Base-by-base conservation (phyloP, 768 basidiomycete species). In the Collybia mongolica region DNA sequence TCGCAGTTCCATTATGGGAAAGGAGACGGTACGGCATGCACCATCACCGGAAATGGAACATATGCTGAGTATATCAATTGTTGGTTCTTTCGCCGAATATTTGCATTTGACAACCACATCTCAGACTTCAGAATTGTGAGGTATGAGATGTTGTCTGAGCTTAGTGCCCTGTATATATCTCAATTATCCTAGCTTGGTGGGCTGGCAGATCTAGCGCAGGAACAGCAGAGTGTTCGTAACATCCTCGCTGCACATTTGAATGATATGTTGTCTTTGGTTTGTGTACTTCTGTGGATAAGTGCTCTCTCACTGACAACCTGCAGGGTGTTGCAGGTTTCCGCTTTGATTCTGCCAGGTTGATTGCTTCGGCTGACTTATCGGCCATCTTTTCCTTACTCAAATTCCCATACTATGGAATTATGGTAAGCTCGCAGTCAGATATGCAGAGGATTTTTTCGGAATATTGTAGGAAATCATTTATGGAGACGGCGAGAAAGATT, bases 391-490 rank as follows among this genome's bases (percentile, higher is more conserved):
- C n/a, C 19, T 18, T 39, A 22, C 24, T 54, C 19, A 45, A 20
- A 9, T 22, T 32, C 17, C 45, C 54, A 22, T 55, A 43, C 26
- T 55, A 52, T 18, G 50, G 49, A 26, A 55, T 51, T 18, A 32
- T 57, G 42, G 45, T 36, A 14, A 46, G 43, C 24, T 26, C 7
- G 7, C 7, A 7, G 24, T 7, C 24, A 26, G 7, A 26, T 26
- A 26, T 7, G 4, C 3, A 4, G 24, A 7, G 24, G 24, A 3
- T 3, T 7, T 26, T 26, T 26, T 4, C 24, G n/a, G n/a, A 26
- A 26, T 7, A 4, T 7, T 26, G 24, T 26, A 46, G 45, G 59
- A 60, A 46, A 57, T 58, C 12, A 55, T 60, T 5, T 60, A 53
- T 24, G 59, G 59, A 2, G 47, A 42, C 4, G 54, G 56, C 17